Evolutionary conservation across 1,139 yeast species (phyloP).

Genomic region (Suhomyces chickasaworum): DNA sequence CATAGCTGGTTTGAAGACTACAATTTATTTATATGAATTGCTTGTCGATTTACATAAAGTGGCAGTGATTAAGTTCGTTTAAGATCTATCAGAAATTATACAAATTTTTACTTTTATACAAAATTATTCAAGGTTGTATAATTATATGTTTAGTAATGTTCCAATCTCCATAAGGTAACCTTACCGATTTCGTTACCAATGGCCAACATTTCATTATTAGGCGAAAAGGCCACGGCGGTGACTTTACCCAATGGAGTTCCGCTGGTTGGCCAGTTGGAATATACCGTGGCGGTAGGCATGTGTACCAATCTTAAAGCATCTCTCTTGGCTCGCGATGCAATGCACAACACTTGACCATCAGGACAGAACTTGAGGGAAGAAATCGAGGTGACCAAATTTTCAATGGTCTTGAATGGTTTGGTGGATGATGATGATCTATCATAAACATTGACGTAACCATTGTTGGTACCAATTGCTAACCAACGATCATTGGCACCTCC

Average conservation of each 20-base stretch:
- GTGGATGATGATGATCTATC: constrained; percentile 50
- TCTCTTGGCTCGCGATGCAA: constrained; percentile 82
- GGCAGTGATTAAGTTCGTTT: no score
- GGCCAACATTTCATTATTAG: constrained; percentile 79
- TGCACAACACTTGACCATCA: constrained; percentile 87
- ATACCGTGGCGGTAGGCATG: constrained; percentile 83
- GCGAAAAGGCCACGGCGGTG: constrained; percentile 79
- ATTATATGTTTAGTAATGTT: constrained; percentile 69
- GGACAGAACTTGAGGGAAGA: constrained; percentile 73
- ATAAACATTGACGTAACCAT: constrained; percentile 88
- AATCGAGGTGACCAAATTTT: constrained; percentile 80
- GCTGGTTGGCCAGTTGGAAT: constrained; percentile 95
- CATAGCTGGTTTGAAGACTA: no score
- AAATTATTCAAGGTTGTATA: no score
- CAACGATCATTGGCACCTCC: constrained; percentile 81
- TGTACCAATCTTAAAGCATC: constrained; percentile 89
- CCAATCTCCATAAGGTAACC: constrained; percentile 86
- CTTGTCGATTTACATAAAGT: no score
- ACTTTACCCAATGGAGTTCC: constrained; percentile 95
- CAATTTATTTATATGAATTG: no score
- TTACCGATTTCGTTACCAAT: constrained; percentile 91
- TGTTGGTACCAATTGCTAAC: constrained; percentile 85
- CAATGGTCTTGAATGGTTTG: constrained; percentile 62
- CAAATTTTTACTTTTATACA: not conserved
- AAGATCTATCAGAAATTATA: not conserved